Conservation (phyloP, 768 basidiomycete genomes). For the Leccinum variicolor region DNA sequence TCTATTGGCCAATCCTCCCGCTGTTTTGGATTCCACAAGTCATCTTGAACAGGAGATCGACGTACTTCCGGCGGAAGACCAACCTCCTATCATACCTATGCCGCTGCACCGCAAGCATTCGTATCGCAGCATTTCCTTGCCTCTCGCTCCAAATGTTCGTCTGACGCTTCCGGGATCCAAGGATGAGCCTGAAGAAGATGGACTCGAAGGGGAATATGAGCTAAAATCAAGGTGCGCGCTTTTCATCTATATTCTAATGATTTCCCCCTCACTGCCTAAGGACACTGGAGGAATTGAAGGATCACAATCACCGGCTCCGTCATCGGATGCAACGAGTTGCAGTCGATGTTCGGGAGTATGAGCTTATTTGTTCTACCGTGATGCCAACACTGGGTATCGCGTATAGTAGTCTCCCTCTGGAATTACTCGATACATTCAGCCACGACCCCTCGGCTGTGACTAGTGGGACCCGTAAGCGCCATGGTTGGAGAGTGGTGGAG, state of each 20-base stretch:
- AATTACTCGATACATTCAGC: conserved; percentile 69
- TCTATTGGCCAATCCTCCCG: conserved; percentile 3
- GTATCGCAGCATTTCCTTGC: conserved; percentile 37
- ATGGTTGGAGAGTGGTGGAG: conserved; percentile 72
- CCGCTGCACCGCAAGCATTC: conserved; percentile 3
- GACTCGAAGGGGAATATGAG: conserved; percentile 54
- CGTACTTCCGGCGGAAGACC: neutral
- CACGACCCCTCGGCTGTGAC: conserved; percentile 80
- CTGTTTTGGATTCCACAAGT: neutral
- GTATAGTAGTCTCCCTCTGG: conserved; percentile 52
- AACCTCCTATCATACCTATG: neutral
- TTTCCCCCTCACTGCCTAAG: conserved; percentile 33
- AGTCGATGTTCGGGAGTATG: conserved; percentile 60
- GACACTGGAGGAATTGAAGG: conserved; percentile 53
- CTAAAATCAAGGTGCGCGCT: conserved; percentile 25
- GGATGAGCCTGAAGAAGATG: conserved; percentile 41
- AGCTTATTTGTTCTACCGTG: conserved; percentile 52
- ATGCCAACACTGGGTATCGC: conserved; percentile 45
- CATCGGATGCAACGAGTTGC: conserved; percentile 68
- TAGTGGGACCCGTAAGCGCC: conserved; percentile 54
- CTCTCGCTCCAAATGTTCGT: conserved; percentile 17
- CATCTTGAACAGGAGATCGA: conserved; percentile 5
- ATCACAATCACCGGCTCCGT: conserved; percentile 65
- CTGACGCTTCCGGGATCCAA: conserved; percentile 34
- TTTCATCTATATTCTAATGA: neutral